phyloP scores from a whole-genome alignment of 257 asterid genomes.

The Mentha longifolia region DNA sequence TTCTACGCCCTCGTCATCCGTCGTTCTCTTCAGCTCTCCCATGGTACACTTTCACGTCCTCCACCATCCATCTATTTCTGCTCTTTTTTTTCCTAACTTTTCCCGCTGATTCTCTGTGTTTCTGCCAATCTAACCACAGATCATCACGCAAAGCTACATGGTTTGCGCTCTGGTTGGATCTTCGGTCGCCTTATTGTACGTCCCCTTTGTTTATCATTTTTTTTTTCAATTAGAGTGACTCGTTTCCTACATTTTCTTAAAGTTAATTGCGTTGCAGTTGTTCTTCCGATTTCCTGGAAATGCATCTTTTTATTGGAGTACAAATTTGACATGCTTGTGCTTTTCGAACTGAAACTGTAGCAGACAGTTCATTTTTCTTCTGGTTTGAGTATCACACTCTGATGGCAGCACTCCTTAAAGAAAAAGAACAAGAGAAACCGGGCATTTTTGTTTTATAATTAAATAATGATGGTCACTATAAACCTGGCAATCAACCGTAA shows the following conservation, averaged over 20 bases:
- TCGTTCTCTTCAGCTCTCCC: slow-evolving; percentile 88
- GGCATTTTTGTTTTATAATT: neutral
- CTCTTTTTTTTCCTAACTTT: neutral
- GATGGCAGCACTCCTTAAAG: neutral
- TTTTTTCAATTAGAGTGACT: no score
- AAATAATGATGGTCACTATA: neutral
- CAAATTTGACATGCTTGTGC: neutral
- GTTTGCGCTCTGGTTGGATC: slow-evolving; percentile 84
- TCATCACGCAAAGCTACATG: slow-evolving; percentile 66
- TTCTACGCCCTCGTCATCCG: slow-evolving; percentile 69
- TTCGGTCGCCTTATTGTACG: slow-evolving; percentile 64
- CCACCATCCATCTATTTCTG: neutral
- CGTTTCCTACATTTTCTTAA: neutral
- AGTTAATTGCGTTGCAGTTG: neutral
- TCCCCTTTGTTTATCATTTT: neutral
- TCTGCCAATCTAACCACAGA: slow-evolving; percentile 53
- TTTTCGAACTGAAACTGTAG: neutral
- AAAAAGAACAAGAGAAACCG: neutral
- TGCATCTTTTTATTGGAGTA: neutral
- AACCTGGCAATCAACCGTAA: slow-evolving; percentile 1
- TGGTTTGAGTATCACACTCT: neutral
- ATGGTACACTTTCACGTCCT: slow-evolving; percentile 45
- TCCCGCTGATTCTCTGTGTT: slow-evolving; percentile 23
- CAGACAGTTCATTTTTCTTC: neutral
- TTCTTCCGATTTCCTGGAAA: slow-evolving; percentile 10